Evolutionary conservation across 1,139 yeast species (phyloP).

Genomic region (Debaryomyces sp.): DNA sequence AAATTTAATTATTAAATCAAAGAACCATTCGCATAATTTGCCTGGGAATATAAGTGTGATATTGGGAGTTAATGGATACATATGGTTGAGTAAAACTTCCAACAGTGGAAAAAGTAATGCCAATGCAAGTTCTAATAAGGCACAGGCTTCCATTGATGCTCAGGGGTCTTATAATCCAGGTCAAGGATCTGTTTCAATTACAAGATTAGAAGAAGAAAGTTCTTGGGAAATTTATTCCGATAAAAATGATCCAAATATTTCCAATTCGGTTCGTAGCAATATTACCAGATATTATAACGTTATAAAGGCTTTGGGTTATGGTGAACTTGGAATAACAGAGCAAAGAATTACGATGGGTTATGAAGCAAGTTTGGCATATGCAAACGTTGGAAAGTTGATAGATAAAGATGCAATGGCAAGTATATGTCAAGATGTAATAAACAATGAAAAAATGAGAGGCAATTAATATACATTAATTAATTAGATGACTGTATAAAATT

Average conservation of each 20-base stretch:
- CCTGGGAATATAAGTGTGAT: conserved; percentile 92
- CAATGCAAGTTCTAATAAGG: conserved; percentile 26
- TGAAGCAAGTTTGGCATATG: conserved; percentile 84
- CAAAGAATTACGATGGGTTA: conserved; percentile 78
- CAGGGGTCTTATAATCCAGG: conserved; percentile 58
- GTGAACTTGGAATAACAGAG: conserved; percentile 87
- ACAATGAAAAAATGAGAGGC: conserved; percentile 75
- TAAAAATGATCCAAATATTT: conserved; percentile 69
- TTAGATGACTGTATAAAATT: neutral
- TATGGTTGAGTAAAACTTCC: conserved; percentile 84
- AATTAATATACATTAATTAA: conserved; percentile 1
- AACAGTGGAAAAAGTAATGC: conserved; percentile 20
- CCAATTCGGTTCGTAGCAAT: conserved; percentile 63
- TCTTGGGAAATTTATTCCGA: conserved; percentile 96
- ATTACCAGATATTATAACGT: conserved; percentile 88
- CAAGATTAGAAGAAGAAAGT: conserved; percentile 89
- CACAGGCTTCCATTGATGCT: conserved; percentile 43
- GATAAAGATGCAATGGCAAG: conserved; percentile 75
- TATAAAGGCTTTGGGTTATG: conserved; percentile 73
- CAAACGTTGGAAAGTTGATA: conserved; percentile 71
- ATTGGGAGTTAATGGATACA: conserved; percentile 90
- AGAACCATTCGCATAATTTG: conserved; percentile 81
- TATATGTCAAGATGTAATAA: conserved; percentile 75
- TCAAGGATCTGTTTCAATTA: conserved; percentile 67
- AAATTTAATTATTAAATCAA: conserved; percentile 77